phyloP scores from a whole-genome alignment of 2,329 filamentous ascomycete species.

The Aspergillus sp. region DNA sequence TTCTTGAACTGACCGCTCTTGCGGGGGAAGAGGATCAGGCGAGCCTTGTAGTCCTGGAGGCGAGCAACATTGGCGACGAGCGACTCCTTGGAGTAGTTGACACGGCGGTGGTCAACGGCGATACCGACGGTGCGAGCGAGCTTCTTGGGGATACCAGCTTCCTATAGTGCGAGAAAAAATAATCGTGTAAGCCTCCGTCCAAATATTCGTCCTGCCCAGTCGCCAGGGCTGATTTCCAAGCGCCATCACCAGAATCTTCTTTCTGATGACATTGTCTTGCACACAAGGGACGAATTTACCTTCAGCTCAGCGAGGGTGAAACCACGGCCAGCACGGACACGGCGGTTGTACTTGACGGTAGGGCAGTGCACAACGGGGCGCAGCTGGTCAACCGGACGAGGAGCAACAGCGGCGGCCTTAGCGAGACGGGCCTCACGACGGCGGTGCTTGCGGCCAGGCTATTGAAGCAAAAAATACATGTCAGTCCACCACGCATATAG shows the following conservation, averaged over 20 bases:
- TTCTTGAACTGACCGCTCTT: slow-evolving; percentile 92
- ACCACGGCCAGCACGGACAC: slow-evolving; percentile 91
- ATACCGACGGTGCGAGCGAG: slow-evolving; percentile 96
- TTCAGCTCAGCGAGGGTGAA: slow-evolving; percentile 98
- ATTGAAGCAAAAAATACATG: slow-evolving; percentile 40
- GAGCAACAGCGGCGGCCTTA: slow-evolving; percentile 94
- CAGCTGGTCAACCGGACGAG: slow-evolving; percentile 95
- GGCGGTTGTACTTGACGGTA: slow-evolving; percentile 98
- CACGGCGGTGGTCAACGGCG: slow-evolving; percentile 90
- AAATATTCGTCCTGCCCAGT: not conserved
- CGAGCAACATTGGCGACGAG: slow-evolving; percentile 93
- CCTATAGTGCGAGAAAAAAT: slow-evolving; percentile 56
- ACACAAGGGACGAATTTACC: slow-evolving; percentile 58
- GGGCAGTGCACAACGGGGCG: slow-evolving; percentile 96
- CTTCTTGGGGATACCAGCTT: slow-evolving; percentile 92
- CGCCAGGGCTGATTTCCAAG: not conserved
- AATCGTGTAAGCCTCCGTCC: slow-evolving; percentile 21
- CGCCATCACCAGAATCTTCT: not conserved
- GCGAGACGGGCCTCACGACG: slow-evolving; percentile 87
- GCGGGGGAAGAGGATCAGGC: slow-evolving; percentile 96
- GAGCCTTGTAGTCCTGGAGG: slow-evolving; percentile 95
- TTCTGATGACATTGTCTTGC: not conserved
- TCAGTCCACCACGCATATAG: slow-evolving; percentile 32
- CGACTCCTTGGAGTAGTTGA: slow-evolving; percentile 95
- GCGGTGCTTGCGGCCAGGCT: slow-evolving; percentile 96